These are phyloP conservation scores for Cryoendolithus antarcticus DNA, from an alignment of 2,329 filamentous ascomycete species.

Conservation along the genomic window DNA sequence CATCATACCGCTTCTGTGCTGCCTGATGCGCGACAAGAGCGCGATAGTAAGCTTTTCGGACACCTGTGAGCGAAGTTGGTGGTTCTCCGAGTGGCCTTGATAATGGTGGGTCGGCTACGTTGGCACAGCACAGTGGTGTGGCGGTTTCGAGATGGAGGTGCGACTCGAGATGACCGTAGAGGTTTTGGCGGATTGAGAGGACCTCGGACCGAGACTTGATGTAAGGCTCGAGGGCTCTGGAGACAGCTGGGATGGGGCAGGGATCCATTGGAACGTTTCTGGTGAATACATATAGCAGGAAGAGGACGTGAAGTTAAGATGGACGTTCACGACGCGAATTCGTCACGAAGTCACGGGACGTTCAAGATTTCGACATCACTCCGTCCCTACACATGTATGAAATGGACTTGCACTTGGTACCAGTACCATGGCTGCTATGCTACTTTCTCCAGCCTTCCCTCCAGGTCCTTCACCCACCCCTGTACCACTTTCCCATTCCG, in stretches of 20 bases:
- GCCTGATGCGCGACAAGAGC: constrained; percentile 18
- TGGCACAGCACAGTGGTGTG: constrained; percentile 8
- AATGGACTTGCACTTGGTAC: no score
- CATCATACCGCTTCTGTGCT: constrained; percentile 18
- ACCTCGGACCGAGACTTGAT: constrained; percentile 20
- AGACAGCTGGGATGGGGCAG: constrained; percentile 19
- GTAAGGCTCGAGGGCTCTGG: constrained; percentile 17
- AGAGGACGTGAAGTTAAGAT: no score
- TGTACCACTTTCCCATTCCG: constrained; percentile 77
- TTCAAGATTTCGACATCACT: no score
- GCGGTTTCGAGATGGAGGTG: constrained; percentile 5
- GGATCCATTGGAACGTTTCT: constrained; percentile 3
- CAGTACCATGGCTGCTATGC: background rate
- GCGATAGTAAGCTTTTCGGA: constrained; percentile 19
- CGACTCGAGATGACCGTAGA: constrained; percentile 14
- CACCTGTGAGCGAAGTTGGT: constrained; percentile 13
- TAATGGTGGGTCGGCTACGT: constrained; percentile 2
- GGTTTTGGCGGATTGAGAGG: constrained; percentile 13
- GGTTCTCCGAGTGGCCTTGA: constrained; percentile 4
- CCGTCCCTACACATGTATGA: no score
- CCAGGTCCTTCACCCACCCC: constrained; percentile 77
- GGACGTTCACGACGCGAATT: no score
- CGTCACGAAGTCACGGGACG: no score
- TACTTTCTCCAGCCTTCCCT: constrained; percentile 32
- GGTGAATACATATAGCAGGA: no score